phyloP scores from a whole-genome alignment of 2,329 filamentous ascomycete genomes.

The Aaosphaeria pasadenensis region DNA sequence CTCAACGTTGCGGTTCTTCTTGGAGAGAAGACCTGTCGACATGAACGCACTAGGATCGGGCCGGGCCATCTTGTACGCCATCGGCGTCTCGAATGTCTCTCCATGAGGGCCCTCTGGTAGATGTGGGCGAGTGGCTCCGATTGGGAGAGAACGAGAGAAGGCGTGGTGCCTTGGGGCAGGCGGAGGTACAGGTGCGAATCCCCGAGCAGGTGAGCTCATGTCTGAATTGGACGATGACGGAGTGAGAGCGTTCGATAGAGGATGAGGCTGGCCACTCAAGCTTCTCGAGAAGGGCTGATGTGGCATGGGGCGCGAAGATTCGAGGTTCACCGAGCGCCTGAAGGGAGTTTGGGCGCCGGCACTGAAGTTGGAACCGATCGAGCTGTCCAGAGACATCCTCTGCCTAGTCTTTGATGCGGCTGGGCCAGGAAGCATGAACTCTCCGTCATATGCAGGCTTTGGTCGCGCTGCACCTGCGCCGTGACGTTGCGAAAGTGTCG shows the following conservation, averaged over 20 bases:
- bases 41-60: constrained; percentile 82
- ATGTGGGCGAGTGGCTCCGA: constrained; percentile 57
- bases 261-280: constrained; percentile 57
- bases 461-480: constrained; percentile 42
- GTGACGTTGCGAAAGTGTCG: constrained; percentile 81
- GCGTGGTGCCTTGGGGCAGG: constrained; percentile 41
- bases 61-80: constrained; percentile 72
- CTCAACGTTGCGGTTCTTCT: constrained; percentile 79
- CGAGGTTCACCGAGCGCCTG: constrained; percentile 26
- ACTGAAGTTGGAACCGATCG: constrained; percentile 63
- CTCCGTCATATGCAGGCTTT: constrained; percentile 38
- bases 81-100: constrained; percentile 68
- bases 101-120: constrained; percentile 43
- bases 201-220: constrained; percentile 68
- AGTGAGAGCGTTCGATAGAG: constrained; percentile 80
- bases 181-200: constrained; percentile 64
- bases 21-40: constrained; percentile 92
- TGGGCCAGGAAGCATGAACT: constrained; percentile 56
- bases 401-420: constrained; percentile 60
- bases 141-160: constrained; percentile 75
- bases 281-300: constrained; percentile 18
- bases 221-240: constrained; percentile 64
- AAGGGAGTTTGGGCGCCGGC: constrained; percentile 60
- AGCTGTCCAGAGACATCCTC: constrained; percentile 76
- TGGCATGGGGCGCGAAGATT: constrained; percentile 25